Evolutionary conservation across 2,329 filamentous ascomycete genomes (phyloP).

Genomic region (Aspergillus luchuensis): DNA sequence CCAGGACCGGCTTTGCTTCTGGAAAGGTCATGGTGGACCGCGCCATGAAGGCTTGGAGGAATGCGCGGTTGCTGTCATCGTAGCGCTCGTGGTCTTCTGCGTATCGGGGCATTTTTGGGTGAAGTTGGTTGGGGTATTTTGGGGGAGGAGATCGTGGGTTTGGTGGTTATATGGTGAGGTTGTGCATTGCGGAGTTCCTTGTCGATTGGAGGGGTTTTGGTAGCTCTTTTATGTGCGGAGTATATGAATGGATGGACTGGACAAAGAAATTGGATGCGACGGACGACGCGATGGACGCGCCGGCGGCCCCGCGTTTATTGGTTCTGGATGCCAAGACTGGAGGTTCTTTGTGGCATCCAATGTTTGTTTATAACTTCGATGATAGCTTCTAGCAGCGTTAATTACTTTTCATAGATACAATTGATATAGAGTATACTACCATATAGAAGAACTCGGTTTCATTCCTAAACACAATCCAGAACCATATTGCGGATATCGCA

Average conservation of each 20-base stretch:
- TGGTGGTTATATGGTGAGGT: neutral
- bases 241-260: neutral
- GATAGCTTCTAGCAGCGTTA: neutral
- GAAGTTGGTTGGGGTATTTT: neutral
- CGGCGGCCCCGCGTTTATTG: constrained; percentile 2
- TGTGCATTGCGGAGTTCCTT: too few species aligned
- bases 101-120: constrained; percentile 4
- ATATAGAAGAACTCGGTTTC: too few species aligned
- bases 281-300: constrained; percentile 19
- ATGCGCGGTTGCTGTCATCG: constrained; percentile 75
- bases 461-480: neutral
- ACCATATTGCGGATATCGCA: neutral
- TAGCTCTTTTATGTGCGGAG: neutral
- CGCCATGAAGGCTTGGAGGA: constrained; percentile 84
- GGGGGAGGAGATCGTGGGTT: neutral
- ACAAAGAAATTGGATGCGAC: constrained; percentile 1
- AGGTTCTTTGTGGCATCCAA: neutral
- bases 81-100: constrained; percentile 43
- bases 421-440: too few species aligned
- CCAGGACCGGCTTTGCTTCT: constrained; percentile 72
- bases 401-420: too few species aligned
- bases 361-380: too few species aligned
- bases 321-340: constrained; percentile 16
- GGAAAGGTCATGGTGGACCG: constrained; percentile 74
- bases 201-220: neutral